Percentiles rank a stretch among this genome's conserved stretches.
These are phyloP conservation scores for Streptanthus diversifolius DNA, from an alignment of 345 rosid species.

Conservation along the genomic window DNA sequence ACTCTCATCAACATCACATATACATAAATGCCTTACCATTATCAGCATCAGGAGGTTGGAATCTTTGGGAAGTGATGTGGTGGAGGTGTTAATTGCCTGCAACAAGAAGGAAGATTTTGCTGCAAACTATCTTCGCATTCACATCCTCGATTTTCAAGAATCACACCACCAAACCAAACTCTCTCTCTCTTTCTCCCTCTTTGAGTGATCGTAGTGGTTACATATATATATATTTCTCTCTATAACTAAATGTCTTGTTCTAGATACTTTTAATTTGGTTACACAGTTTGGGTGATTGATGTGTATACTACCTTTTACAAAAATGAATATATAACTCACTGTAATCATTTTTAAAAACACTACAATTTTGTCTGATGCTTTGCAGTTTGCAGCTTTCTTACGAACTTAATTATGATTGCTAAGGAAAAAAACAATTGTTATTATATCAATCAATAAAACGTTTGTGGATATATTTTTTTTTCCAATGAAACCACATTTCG, in stretches of 20 bases:
- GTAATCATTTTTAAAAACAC: not conserved
- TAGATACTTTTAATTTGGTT: slow-evolving; percentile 13
- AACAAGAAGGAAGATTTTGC: slow-evolving; percentile 75
- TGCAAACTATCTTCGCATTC: slow-evolving; percentile 70
- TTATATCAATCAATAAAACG: not conserved
- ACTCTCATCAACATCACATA: no score
- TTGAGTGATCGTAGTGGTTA: not conserved
- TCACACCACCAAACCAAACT: slow-evolving; percentile 19
- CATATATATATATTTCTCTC: not conserved
- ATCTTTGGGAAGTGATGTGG: slow-evolving; percentile 45
- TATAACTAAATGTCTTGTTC: slow-evolving; percentile 4
- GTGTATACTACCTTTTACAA: not conserved
- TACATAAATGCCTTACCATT: no score
- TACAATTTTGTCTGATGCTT: not conserved
- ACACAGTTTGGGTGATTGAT: slow-evolving; percentile 15
- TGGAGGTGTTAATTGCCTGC: slow-evolving; percentile 67
- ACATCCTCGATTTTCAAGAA: slow-evolving; percentile 57
- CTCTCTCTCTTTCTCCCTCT: not conserved
- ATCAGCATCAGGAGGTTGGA: no score
- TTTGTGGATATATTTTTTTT: not conserved
- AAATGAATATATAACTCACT: not conserved
- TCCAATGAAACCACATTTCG: not conserved
- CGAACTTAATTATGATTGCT: not conserved
- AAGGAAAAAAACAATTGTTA: not conserved
- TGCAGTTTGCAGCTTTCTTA: not conserved